Conservation (phyloP, 352 stramenopile genomes). For the Globisporangium apiculatum region DNA sequence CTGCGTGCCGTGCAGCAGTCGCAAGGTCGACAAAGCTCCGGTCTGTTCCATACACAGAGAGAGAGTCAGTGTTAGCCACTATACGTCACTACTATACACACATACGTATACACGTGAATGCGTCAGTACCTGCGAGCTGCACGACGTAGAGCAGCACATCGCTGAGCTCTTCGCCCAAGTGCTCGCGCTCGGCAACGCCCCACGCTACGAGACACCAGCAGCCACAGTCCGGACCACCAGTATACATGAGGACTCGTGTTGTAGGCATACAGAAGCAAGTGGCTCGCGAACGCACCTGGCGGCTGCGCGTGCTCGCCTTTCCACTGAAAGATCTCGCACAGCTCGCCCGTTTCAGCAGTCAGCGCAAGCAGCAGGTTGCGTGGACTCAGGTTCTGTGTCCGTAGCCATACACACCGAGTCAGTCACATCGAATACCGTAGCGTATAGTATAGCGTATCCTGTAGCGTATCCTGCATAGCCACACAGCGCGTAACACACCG, state of each 20-base stretch:
- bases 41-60: background rate
- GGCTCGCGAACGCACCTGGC: no score
- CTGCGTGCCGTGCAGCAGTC: background rate
- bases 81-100: no score
- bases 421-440: background rate
- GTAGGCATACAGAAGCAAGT: no score
- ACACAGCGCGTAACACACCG: constrained; percentile 17
- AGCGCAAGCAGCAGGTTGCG: constrained; percentile 94
- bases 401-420: background rate
- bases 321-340: constrained; percentile 95
- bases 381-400: constrained; percentile 34
- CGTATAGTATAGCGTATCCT: no score
- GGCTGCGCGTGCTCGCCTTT: no score
- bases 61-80: background rate
- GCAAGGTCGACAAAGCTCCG: constrained; percentile 8
- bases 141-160: constrained; percentile 97
- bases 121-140: constrained; percentile 67
- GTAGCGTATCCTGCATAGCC: background rate
- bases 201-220: constrained; percentile 29
- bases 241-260: no score
- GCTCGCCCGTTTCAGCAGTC: constrained; percentile 92
- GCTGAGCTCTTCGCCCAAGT: constrained; percentile 94
- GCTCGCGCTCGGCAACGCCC: constrained; percentile 75
- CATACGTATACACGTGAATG: background rate
- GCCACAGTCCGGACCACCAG: no score